These are phyloP conservation scores for Starmerella bacillaris DNA, from an alignment of 805 yeast genomes.

Conservation along the genomic window DNA sequence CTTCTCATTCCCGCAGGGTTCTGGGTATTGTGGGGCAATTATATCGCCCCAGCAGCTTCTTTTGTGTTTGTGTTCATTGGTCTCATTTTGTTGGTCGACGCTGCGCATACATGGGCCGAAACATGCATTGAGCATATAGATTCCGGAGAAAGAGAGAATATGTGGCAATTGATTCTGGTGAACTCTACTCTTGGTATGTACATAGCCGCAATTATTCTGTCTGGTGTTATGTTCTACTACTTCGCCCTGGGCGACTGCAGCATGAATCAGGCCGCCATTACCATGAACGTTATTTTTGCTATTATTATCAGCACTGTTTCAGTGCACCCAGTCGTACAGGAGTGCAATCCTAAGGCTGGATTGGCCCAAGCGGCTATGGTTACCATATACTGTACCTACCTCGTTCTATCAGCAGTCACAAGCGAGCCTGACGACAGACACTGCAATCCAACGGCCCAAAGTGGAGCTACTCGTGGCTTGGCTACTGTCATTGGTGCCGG, in stretches of 20 bases:
- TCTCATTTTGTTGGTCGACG: conserved; percentile 74
- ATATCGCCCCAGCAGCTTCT: conserved; percentile 68
- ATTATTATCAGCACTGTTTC: conserved; percentile 51
- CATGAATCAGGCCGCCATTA: conserved; percentile 76
- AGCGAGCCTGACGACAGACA: conserved; percentile 87
- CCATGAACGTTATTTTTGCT: conserved; percentile 52
- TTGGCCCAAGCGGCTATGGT: conserved; percentile 95
- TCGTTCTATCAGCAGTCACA: conserved; percentile 80
- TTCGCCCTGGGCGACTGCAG: conserved; percentile 70
- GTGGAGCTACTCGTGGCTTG: conserved; percentile 75
- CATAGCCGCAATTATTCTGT: conserved; percentile 49
- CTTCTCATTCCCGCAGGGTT: conserved; percentile 69
- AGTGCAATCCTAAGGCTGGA: conserved; percentile 86
- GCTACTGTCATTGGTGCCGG: conserved; percentile 78
- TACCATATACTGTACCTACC: conserved; percentile 75
- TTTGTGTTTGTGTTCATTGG: conserved; percentile 80
- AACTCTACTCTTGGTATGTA: conserved; percentile 85
- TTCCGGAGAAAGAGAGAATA: conserved; percentile 36
- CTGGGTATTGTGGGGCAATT: conserved; percentile 79
- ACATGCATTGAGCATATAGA: conserved; percentile 75
- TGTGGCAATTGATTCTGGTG: conserved; percentile 67
- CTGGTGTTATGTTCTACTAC: conserved; percentile 59
- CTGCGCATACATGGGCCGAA: conserved; percentile 98
- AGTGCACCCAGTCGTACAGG: conserved; percentile 70
- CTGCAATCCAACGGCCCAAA: conserved; percentile 84